Evolutionary conservation across 495 filamentous ascomycete genomes (phyloP), one percentile per base, ranked within the genome.

Genomic region (Pseudevernia furfuracea): DNA sequence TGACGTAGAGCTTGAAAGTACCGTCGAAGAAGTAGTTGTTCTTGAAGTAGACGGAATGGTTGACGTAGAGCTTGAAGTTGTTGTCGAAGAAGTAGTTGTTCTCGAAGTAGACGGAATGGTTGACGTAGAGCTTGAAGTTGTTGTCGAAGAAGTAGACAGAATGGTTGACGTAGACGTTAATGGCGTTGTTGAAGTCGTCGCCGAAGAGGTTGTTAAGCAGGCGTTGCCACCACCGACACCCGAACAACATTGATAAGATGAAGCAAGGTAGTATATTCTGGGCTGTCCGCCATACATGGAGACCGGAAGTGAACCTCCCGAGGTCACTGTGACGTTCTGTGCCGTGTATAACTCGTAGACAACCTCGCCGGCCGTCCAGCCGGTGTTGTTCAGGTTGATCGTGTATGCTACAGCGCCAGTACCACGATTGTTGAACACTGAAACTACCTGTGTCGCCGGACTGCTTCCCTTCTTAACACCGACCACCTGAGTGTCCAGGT

Each of bases 241-340:
- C 21, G 21, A 25, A 11, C 6, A 11, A 49, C 46, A 49, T 53
- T 32, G 25, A 8, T 21, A 44, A 11, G 28, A 30, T 53, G 49
- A 53, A 14, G 0, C 25, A 53, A 53, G 25, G 15, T 30, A 53
- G 49, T 53, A 53, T 6, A 53, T 53, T 32, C 49, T 30, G 6
- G 49, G 49, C 28, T 53, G 49, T 17, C 49, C 49, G 6, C 49
- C 49, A 32, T 53, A 53, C 49, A 53, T 53, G 8, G 32, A 53
- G 25, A 53, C 49, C 28, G 49, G 49, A 19, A 53, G 49, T 0
- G 4, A 2, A 17, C 5, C 5, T 1, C 32, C 14, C 15, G 25
- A 0, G 25, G 25, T 5, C 25, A 53, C 49, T 3, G 28, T 53
- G 49, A 53, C 49, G 8, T 11, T 32, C 49, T 53, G 49, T 32